Evolutionary conservation across 352 stramenopile species (phyloP), one percentile per base, ranked within the genome.

Genomic region (Phytophthora boehmeriae): DNA sequence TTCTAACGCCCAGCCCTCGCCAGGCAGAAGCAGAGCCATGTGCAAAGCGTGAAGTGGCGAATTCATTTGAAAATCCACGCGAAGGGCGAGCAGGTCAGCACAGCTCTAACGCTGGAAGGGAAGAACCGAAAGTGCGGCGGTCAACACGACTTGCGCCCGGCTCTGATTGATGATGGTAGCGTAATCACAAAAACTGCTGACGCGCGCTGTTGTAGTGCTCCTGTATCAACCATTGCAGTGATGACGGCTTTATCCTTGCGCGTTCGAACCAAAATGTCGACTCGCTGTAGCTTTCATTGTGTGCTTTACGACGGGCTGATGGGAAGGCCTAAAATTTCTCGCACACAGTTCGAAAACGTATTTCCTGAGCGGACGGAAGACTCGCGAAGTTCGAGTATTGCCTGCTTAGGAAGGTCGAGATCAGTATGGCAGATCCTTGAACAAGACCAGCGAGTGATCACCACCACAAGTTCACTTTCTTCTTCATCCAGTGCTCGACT

Each of bases 341-440:
- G 52, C 5, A 75, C 59, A 27, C 60, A 72, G 8, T 72, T 70
- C 5, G 73, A 47, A 30, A 71, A 67, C 5, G 47, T 73, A 42
- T 54, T 46, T 20, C 57, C 58, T 1, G 59, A 65, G 16, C 54
- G 68, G 10, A 68, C 59, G 0, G 52, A 63, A n/a, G 20, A 59
- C 35, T 73, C 45, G 22, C 54, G 63, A 5, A 74, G 30, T 14
- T 64, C 56, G n/a, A 58, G 41, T 35, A 63, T 5, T 17, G 51
- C 51, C 17, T 63, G 43, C 11, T 23, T 43, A 28, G 68, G 58
- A 23, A 74, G 43, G 4, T 59, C 47, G 4, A 74, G 22, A 34
- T 76, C 54, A 2, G 59, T 73, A 45, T 68, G 64, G 34, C 46
- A 59, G 20, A 74, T 63, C 36, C 49, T 62, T 19, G 59, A 58